A percentile compares a stretch with the other conserved stretches of the same genome.
phyloP scores from a whole-genome alignment of 208 protist genomes.

The Angomonas deanei region DNA sequence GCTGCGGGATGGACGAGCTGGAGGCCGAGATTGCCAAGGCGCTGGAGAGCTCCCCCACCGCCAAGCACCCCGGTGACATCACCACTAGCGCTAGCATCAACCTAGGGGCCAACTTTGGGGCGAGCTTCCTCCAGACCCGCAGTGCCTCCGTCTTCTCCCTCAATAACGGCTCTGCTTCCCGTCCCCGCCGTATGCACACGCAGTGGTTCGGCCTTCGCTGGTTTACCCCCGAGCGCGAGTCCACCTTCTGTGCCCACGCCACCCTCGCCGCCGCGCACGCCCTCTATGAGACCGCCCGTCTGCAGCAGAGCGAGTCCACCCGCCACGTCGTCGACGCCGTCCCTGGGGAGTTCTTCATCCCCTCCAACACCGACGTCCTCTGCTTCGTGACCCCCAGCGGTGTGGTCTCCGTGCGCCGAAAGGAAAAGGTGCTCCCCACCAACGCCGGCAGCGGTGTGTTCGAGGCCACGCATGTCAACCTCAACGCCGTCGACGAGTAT shows the following conservation, averaged over 20 bases:
- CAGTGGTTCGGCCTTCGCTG: slow-evolving; percentile 80
- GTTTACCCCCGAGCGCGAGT: slow-evolving; percentile 65
- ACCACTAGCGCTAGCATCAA: slow-evolving; percentile 8
- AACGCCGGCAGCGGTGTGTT: neutral
- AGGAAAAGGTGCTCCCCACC: neutral
- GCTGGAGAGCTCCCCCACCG: neutral
- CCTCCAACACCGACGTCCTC: slow-evolving; percentile 51
- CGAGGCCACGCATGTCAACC: neutral
- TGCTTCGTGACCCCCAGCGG: slow-evolving; percentile 56
- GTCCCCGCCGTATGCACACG: slow-evolving; percentile 7
- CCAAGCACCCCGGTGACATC: slow-evolving; percentile 1
- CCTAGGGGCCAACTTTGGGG: neutral
- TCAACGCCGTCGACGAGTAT: slow-evolving; percentile 17
- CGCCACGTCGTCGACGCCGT: slow-evolving; percentile 38
- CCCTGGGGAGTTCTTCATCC: slow-evolving; percentile 60
- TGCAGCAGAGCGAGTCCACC: slow-evolving; percentile 28
- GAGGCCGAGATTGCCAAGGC: neutral
- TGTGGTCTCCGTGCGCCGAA: slow-evolving; percentile 46
- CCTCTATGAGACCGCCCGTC: slow-evolving; percentile 54
- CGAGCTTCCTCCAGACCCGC: slow-evolving; percentile 5
- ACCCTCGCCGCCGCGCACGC: slow-evolving; percentile 70
- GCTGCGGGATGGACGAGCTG: neutral
- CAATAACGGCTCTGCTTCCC: neutral
- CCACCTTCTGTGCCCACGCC: slow-evolving; percentile 66
- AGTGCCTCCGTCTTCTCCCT: neutral